A percentile compares a stretch with the other conserved stretches of the same genome.
Evolutionary conservation across 345 rosid species (phyloP).

Genomic region (Hirschfeldia incana): DNA sequence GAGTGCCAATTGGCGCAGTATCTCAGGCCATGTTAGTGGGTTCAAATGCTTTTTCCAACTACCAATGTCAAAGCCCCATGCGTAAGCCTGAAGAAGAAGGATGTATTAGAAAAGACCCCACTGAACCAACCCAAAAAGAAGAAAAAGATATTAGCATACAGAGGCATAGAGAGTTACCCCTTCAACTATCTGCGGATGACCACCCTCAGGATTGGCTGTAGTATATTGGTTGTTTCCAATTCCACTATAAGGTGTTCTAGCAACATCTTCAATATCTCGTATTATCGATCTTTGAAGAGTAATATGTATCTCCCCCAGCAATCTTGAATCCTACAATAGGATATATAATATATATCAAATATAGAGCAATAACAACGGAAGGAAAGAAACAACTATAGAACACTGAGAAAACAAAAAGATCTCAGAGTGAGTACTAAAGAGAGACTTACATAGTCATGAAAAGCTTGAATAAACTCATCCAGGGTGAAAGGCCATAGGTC

Average conservation of each 20-base stretch:
- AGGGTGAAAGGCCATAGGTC: slow-evolving; percentile 98
- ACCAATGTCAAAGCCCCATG: slow-evolving; percentile 96
- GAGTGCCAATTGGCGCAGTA: slow-evolving; percentile 85
- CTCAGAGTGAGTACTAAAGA: neutral
- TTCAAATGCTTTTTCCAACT: slow-evolving; percentile 91
- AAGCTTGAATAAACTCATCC: slow-evolving; percentile 94
- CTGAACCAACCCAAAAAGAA: slow-evolving; percentile 1
- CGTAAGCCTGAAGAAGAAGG: slow-evolving; percentile 66
- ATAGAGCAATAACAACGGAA: slow-evolving; percentile 23
- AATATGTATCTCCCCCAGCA: slow-evolving; percentile 91
- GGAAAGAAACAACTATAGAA: slow-evolving; percentile 9
- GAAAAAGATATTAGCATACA: neutral
- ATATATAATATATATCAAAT: slow-evolving; percentile 21
- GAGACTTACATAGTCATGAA: slow-evolving; percentile 88
- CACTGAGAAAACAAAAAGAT: neutral
- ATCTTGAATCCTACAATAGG: slow-evolving; percentile 82
- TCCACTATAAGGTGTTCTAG: slow-evolving; percentile 75
- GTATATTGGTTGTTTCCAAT: slow-evolving; percentile 76
- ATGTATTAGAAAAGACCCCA: neutral
- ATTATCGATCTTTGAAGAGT: slow-evolving; percentile 74
- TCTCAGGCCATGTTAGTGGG: slow-evolving; percentile 94
- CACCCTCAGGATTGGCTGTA: slow-evolving; percentile 93
- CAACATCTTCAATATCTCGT: slow-evolving; percentile 92
- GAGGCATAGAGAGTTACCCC: slow-evolving; percentile 59
- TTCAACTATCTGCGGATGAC: slow-evolving; percentile 90